Evolutionary conservation across 495 filamentous ascomycete species (phyloP), one percentile per base, ranked within the genome.

Genomic region (Acidiella bohemica): DNA sequence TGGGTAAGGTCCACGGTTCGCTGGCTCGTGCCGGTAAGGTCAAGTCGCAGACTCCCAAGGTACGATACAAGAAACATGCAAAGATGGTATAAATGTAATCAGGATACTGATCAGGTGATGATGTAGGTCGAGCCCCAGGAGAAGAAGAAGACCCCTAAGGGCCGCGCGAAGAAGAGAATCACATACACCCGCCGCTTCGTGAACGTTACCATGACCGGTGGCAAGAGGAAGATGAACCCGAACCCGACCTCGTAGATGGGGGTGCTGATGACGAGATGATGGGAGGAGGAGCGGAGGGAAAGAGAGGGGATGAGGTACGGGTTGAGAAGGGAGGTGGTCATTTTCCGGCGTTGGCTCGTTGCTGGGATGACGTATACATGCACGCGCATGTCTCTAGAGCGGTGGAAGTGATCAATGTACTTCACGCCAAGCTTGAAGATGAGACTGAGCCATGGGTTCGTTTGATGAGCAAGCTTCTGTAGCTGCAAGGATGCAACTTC

Each of bases 111-210:
- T 38, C 4, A 35, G 4, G 19, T 5, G 33, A 34, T 23, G 29
- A 19, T 24, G 49, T 61, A 84, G 80, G 83, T 88, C 55, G 83
- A 90, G 67, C 76, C 76, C 30, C 80, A 85, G 67, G 83, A 90
- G 74, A 90, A 90, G 73, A 73, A 81, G 64, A 87, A 87, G 76
- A 72, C 71, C 53, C 90, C 90, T 62, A 96, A 99, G 77, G 90
- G 90, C 62, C 85, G 90, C 55, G 90, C 90, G 53, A 88, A 88
- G 79, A 99, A 97, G 85, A 78, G 90, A 57, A 78, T 94, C 56
- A 73, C 71, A 51, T 97, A 99, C 74, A 96, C 86, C 54, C 81
- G 90, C 63, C 86, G 90, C 53, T 99, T 99, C 75, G 92, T 99
- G 52, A 99, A 96, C 73, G 87, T 99, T 61, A 93, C 85, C 55